Evolutionary conservation across 805 yeast genomes (phyloP).

Genomic region (Ogataea henricii): DNA sequence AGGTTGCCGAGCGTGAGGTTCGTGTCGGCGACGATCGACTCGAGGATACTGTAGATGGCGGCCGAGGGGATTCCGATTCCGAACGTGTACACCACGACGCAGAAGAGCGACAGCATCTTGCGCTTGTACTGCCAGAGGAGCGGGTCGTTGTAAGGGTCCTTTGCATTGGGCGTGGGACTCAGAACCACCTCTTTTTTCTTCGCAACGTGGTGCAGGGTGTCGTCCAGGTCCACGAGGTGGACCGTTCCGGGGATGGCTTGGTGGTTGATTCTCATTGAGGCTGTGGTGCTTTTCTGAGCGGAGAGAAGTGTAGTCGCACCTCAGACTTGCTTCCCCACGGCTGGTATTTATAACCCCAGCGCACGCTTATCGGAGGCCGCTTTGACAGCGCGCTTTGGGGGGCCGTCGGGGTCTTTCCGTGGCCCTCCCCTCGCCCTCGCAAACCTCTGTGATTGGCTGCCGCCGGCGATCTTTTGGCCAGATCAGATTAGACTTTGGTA

Average conservation of each 20-base stretch:
- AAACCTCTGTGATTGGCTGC: neutral
- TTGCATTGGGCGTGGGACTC: slow-evolving; percentile 63
- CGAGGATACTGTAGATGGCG: slow-evolving; percentile 28
- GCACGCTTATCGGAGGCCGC: no score
- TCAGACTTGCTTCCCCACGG: no score
- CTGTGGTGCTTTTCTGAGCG: no score
- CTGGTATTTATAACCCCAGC: no score
- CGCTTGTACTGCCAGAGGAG: slow-evolving; percentile 57
- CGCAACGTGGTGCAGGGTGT: slow-evolving; percentile 20
- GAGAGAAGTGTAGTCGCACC: no score
- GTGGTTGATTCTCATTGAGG: slow-evolving; percentile 8
- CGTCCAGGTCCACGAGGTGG: slow-evolving; percentile 30
- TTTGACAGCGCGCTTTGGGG: no score
- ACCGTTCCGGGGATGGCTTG: slow-evolving; percentile 14
- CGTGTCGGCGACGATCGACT: slow-evolving; percentile 21
- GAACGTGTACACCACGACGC: slow-evolving; percentile 41
- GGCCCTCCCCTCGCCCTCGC: neutral
- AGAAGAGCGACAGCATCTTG: slow-evolving; percentile 46
- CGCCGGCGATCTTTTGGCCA: neutral
- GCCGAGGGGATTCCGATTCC: slow-evolving; percentile 27
- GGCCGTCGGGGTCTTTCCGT: neutral
- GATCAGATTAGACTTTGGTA: neutral
- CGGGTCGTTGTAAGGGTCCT: slow-evolving; percentile 68
- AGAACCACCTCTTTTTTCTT: slow-evolving; percentile 35
- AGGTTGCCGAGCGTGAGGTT: slow-evolving; percentile 33